A percentile compares a stretch with the other conserved stretches of the same genome.
These are phyloP conservation scores for Oehlia diaphana DNA, from an alignment of 192 early-diverging fungal genomes.

Conservation along the genomic window DNA sequence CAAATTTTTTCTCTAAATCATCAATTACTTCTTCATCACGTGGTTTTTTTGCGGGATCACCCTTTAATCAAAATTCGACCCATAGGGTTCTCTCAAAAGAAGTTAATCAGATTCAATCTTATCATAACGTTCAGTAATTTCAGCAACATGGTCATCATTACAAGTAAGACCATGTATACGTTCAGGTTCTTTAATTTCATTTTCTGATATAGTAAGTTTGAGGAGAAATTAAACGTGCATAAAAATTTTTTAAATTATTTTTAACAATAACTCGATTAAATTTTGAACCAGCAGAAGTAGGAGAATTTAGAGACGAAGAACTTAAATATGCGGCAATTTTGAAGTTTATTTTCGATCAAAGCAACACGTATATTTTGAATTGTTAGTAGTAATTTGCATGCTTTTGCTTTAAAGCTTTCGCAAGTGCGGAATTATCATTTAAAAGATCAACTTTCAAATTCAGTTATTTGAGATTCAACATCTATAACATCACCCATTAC, in stretches of 20 bases:
- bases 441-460: constrained; percentile 8
- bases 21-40: constrained; percentile 15
- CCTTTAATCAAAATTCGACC: constrained; percentile 29
- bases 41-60: constrained; percentile 9
- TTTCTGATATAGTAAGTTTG: constrained; percentile 9
- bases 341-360: constrained; percentile 20
- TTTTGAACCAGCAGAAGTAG: constrained; percentile 24
- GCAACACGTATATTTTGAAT: constrained; percentile 26
- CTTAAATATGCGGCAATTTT: constrained; percentile 30
- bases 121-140: constrained; percentile 21
- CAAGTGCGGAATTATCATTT: constrained; percentile 14
- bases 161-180: constrained; percentile 28
- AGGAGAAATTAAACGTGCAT: background rate
- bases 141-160: constrained; percentile 28
- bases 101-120: constrained; percentile 19
- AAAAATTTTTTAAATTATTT: constrained; percentile 4
- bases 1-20: constrained; percentile 9
- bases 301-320: constrained; percentile 25
- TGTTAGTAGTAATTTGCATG: constrained; percentile 22
- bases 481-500: constrained; percentile 12
- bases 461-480: constrained; percentile 13
- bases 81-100: constrained; percentile 22
- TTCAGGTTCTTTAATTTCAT: constrained; percentile 25
- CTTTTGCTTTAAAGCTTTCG: constrained; percentile 22
- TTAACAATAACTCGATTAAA: constrained; percentile 16